Conservation (phyloP, 345 rosid species). For the Eucalyptus regnans region DNA sequence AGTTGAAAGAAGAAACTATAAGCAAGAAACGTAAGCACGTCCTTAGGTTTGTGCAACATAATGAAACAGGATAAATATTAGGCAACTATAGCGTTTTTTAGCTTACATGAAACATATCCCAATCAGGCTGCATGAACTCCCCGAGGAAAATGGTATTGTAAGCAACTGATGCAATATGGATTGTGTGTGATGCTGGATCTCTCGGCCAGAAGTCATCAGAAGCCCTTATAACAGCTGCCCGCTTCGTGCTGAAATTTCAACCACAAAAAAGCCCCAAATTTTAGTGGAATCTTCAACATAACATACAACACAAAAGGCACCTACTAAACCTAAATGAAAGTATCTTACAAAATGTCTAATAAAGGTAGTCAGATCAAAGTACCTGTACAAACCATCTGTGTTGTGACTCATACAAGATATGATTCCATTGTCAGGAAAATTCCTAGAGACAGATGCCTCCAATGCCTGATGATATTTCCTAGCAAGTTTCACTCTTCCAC, state of each 20-base stretch:
- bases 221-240: constrained; percentile 44
- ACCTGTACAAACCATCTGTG: constrained; percentile 66
- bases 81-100: not conserved
- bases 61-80: not conserved
- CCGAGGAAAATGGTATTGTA: constrained; percentile 59
- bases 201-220: constrained; percentile 71
- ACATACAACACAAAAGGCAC: not conserved
- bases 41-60: not conserved
- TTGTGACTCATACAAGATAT: constrained; percentile 67
- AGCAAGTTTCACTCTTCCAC: constrained; percentile 61
- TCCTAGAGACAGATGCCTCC: constrained; percentile 51
- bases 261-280: not conserved
- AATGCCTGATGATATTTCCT: constrained; percentile 57
- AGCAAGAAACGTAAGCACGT: not conserved
- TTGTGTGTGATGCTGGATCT: constrained; percentile 62
- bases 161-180: constrained; percentile 65
- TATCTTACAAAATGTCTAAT: not conserved
- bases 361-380: not conserved
- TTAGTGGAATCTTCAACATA: not conserved
- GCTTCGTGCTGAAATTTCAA: constrained; percentile 31
- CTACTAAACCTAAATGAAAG: not conserved
- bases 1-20: not conserved
- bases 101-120: constrained; percentile 76
- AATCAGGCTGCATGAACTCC: constrained; percentile 69
- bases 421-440: constrained; percentile 45